Conservation (phyloP, 176 grass and related monocot genomes). For the Typha latifolia region DNA sequence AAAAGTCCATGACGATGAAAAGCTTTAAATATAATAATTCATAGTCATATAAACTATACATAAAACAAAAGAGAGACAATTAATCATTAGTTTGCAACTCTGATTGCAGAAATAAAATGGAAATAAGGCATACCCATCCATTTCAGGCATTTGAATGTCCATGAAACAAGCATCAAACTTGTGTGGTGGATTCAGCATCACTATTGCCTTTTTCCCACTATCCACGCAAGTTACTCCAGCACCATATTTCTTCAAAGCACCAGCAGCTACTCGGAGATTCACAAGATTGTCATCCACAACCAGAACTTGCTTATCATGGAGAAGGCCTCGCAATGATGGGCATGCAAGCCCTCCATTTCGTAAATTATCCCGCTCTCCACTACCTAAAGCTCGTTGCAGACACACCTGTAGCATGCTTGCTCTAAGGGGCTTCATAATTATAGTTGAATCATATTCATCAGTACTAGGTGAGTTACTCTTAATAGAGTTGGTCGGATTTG, state of each 20-base stretch:
- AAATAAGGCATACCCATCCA: constrained; percentile 67
- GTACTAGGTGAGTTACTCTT: constrained; percentile 39
- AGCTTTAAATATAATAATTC: too few relatives aligned
- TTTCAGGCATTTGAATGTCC: constrained; percentile 99
- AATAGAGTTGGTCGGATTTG: constrained; percentile 43
- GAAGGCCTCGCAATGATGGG: constrained; percentile 53
- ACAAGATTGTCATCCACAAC: constrained; percentile 91
- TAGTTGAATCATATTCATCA: constrained; percentile 47
- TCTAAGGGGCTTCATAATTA: constrained; percentile 88
- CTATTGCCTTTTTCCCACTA: constrained; percentile 66
- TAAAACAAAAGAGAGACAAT: neutral
- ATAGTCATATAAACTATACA: too few relatives aligned
- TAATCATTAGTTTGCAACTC: neutral
- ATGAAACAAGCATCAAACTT: constrained; percentile 98
- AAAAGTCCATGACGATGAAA: too few relatives aligned
- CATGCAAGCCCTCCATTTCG: constrained; percentile 57
- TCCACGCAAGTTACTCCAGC: constrained; percentile 68
- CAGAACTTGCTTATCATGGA: constrained; percentile 70
- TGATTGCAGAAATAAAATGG: constrained; percentile 1
- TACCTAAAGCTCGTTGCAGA: constrained; percentile 54
- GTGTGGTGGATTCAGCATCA: constrained; percentile 72
- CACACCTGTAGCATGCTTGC: constrained; percentile 81
- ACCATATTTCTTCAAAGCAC: constrained; percentile 92
- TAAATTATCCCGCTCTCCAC: constrained; percentile 33
- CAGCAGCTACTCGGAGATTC: constrained; percentile 90